Percentiles rank a stretch among this genome's conserved stretches.
phyloP scores from a whole-genome alignment of 352 stramenopile genomes.

The Globisporangium echinulatum region DNA sequence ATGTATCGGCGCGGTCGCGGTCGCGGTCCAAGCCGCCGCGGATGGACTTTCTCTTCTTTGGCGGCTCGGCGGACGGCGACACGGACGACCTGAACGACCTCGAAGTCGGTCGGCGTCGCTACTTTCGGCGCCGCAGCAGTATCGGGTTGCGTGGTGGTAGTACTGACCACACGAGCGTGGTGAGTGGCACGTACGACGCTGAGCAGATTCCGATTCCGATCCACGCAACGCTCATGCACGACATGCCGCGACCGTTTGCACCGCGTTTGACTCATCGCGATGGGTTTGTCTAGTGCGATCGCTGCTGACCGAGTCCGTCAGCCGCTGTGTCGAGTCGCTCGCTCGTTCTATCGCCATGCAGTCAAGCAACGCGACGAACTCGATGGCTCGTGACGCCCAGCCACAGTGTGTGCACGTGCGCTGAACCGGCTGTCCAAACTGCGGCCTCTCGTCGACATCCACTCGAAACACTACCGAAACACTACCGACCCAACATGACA shows the following conservation, averaged over 20 bases:
- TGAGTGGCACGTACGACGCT: background rate
- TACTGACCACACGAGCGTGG: background rate
- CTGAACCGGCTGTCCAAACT: too few species aligned
- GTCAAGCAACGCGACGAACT: too few species aligned
- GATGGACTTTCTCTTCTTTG: slow-evolving; percentile 61
- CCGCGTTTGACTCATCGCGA: slow-evolving; percentile 8
- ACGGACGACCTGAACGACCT: slow-evolving; percentile 22
- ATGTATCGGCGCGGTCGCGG: background rate
- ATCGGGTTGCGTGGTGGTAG: too few species aligned
- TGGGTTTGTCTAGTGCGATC: too few species aligned
- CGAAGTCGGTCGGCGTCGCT: slow-evolving; percentile 20
- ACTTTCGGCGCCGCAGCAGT: slow-evolving; percentile 5
- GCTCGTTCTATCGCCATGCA: too few species aligned
- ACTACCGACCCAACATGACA: too few species aligned
- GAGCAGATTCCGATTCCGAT: slow-evolving; percentile 23
- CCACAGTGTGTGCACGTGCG: too few species aligned
- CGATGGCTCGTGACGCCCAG: too few species aligned
- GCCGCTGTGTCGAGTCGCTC: too few species aligned
- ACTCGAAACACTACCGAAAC: too few species aligned
- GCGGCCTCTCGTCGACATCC: too few species aligned
- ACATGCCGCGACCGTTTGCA: slow-evolving; percentile 33
- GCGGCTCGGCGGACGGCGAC: slow-evolving; percentile 29
- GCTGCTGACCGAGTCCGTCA: too few species aligned
- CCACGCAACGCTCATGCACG: slow-evolving; percentile 34
- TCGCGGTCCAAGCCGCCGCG: slow-evolving; percentile 11